Evolutionary conservation across 495 filamentous ascomycete genomes (phyloP).

Genomic region (Amphirosellinia nigrospora): DNA sequence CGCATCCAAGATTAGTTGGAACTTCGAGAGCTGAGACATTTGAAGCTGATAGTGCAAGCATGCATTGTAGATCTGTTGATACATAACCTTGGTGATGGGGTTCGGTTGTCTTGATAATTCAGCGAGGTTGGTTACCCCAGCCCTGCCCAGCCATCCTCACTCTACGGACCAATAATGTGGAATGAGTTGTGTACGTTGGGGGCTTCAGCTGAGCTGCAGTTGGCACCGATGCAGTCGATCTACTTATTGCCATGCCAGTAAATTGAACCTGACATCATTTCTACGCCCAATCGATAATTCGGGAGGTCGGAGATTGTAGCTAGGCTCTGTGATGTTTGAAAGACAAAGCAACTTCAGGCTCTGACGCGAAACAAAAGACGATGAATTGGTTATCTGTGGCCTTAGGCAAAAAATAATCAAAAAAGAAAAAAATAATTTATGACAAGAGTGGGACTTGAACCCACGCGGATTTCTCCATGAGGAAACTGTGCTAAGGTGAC

Average conservation of each 20-base stretch:
- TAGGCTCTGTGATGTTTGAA: too few relatives aligned
- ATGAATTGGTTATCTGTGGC: too few relatives aligned
- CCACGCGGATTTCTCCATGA: conserved; percentile 49
- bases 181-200: not conserved
- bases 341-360: too few relatives aligned
- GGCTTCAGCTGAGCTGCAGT: too few relatives aligned
- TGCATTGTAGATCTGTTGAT: not conserved
- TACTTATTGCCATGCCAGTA: too few relatives aligned
- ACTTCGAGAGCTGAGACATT: not conserved
- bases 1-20: not conserved
- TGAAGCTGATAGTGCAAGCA: not conserved
- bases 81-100: too few relatives aligned
- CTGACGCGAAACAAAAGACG: too few relatives aligned
- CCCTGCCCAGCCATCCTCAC: not conserved
- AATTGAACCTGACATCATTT: too few relatives aligned
- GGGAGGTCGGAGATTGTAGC: too few relatives aligned
- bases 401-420: too few relatives aligned
- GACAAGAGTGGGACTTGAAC: conserved; percentile 52
- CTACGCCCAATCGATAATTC: too few relatives aligned
- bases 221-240: too few relatives aligned
- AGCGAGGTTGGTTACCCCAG: not conserved
- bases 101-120: not conserved
- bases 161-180: not conserved
- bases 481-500: conserved; percentile 42
- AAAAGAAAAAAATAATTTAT: conserved; percentile 4